Conservation (phyloP, 2,329 filamentous ascomycete genomes). For the Ilyonectria mors-panacis region DNA sequence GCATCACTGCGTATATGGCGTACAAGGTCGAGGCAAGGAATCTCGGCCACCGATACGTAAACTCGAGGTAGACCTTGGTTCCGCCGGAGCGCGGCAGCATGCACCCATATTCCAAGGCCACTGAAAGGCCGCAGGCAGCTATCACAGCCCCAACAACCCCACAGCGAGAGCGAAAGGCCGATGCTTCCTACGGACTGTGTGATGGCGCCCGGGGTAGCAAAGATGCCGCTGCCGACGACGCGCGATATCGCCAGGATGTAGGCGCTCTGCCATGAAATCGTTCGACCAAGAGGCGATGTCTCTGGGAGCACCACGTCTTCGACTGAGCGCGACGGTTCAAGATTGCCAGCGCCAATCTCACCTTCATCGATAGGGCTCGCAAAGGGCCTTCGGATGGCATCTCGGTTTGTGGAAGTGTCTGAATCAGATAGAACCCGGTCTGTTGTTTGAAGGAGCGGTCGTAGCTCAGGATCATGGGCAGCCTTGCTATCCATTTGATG, state of each 20-base stretch:
- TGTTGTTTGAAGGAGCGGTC: conserved; percentile 30
- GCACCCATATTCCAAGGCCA: conserved; percentile 77
- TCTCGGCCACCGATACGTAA: conserved; percentile 74
- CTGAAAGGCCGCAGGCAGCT: conserved; percentile 72
- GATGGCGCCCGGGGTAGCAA: conserved; percentile 79
- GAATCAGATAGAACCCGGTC: conserved; percentile 15
- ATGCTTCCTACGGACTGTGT: conserved; percentile 76
- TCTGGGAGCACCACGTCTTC: conserved; percentile 74
- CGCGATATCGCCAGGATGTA: conserved; percentile 79
- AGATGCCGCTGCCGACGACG: conserved; percentile 80
- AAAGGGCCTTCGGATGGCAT: neutral
- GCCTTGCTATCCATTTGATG: conserved; percentile 20
- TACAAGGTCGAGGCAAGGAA: conserved; percentile 76
- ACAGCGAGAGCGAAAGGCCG: conserved; percentile 73
- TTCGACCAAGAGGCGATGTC: conserved; percentile 70
- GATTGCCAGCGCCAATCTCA: neutral
- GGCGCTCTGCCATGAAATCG: conserved; percentile 73
- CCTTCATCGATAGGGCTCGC: conserved; percentile 30
- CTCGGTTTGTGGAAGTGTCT: conserved; percentile 1
- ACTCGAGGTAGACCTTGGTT: conserved; percentile 80
- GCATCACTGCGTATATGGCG: conserved; percentile 73
- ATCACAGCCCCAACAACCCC: conserved; percentile 74
- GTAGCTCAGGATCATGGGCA: conserved; percentile 13
- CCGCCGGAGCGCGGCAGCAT: conserved; percentile 80
- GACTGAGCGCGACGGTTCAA: conserved; percentile 49